These are phyloP conservation scores for Catharanthus roseus DNA, from an alignment of 257 asterid genomes.

Conservation along the genomic window DNA sequence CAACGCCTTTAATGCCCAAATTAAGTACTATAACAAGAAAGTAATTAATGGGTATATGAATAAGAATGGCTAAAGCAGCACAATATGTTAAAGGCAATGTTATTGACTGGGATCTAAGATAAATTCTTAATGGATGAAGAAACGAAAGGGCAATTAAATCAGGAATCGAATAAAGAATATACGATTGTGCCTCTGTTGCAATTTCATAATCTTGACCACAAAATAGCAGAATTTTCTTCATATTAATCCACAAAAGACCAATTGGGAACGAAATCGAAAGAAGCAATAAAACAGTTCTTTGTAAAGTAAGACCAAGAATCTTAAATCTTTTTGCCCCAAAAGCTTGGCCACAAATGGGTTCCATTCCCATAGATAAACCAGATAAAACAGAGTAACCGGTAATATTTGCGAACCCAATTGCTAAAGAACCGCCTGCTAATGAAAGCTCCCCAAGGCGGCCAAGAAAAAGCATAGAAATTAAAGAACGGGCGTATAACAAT, in stretches of 20 bases:
- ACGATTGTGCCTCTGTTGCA: slow-evolving; percentile 27
- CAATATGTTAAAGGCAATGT: slow-evolving; percentile 38
- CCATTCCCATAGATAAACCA: slow-evolving; percentile 42
- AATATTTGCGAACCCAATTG: slow-evolving; percentile 37
- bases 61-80: slow-evolving; percentile 22
- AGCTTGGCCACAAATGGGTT: slow-evolving; percentile 42
- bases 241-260: slow-evolving; percentile 29
- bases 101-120: slow-evolving; percentile 35
- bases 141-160: slow-evolving; percentile 29
- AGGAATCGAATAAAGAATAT: slow-evolving; percentile 30
- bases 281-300: slow-evolving; percentile 29
- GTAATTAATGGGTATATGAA: slow-evolving; percentile 34
- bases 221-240: slow-evolving; percentile 26
- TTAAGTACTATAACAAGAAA: slow-evolving; percentile 24
- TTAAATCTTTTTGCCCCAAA: slow-evolving; percentile 32
- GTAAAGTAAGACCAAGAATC: slow-evolving; percentile 30
- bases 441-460: slow-evolving; percentile 37
- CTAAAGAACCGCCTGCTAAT: slow-evolving; percentile 38
- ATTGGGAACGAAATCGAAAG: slow-evolving; percentile 28
- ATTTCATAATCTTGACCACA: slow-evolving; percentile 34
- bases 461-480: slow-evolving; percentile 38
- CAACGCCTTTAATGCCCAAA: slow-evolving; percentile 36
- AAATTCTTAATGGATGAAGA: slow-evolving; percentile 35
- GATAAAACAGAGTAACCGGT: slow-evolving; percentile 40
- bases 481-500: slow-evolving; percentile 32